Percentiles rank a stretch among this genome's conserved stretches.
Evolutionary conservation across 2,329 filamentous ascomycete genomes (phyloP).

Genomic region (Calonectria honghensis): DNA sequence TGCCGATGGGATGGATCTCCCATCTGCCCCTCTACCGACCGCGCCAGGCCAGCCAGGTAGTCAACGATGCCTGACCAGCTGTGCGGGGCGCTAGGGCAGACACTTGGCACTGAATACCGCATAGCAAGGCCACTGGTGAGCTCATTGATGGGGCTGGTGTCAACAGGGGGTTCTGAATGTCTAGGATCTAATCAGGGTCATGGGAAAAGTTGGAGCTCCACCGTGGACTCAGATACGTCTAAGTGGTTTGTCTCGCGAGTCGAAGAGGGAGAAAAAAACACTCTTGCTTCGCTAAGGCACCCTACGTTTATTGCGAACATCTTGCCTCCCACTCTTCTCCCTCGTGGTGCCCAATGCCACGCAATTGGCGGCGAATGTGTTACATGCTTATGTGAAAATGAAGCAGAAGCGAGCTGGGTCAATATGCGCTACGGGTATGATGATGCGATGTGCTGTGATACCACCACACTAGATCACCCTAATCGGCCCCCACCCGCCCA

Average conservation of each 20-base stretch:
- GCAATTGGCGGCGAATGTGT: conserved; percentile 14
- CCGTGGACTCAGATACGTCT: conserved; percentile 37
- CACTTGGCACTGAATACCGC: conserved; percentile 18
- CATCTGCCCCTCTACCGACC: conserved; percentile 23
- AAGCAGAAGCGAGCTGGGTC: conserved; percentile 32
- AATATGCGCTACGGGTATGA: conserved; percentile 11
- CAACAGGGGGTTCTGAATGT: conserved; percentile 20
- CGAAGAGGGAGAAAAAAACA: background rate
- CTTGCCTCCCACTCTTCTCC: conserved; percentile 10
- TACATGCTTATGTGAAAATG: conserved; percentile 2
- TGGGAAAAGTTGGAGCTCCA: conserved; percentile 30
- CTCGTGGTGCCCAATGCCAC: conserved; percentile 12
- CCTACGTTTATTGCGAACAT: background rate
- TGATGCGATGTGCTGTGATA: conserved; percentile 29
- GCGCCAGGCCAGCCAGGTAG: background rate
- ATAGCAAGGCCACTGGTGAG: conserved; percentile 30
- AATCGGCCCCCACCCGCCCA: conserved; percentile 36
- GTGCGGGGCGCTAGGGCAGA: conserved; percentile 31
- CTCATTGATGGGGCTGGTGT: conserved; percentile 36
- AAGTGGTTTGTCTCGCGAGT: conserved; percentile 27
- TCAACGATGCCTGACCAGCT: conserved; percentile 39
- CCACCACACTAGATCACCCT: conserved; percentile 34
- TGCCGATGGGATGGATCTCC: conserved; percentile 41
- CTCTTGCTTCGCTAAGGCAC: conserved; percentile 5
- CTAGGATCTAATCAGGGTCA: conserved; percentile 24